Conservation (phyloP, 1,139 yeast genomes). For the Candida tetrigidarum region DNA sequence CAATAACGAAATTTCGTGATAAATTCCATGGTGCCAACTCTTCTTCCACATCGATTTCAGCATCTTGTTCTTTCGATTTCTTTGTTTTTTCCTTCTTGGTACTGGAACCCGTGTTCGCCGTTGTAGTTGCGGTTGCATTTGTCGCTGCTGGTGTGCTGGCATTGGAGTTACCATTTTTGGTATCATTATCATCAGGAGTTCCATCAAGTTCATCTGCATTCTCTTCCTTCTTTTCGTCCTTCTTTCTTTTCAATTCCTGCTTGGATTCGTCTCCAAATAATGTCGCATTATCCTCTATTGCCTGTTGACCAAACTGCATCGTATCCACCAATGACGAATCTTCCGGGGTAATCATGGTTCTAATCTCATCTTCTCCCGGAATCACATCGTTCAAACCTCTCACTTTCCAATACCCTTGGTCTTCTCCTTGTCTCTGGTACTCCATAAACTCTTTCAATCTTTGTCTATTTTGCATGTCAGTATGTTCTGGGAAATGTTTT, state of each 20-base stretch:
- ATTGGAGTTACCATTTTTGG: conserved; percentile 14
- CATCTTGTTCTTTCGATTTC: conserved; percentile 34
- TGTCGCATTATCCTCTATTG: conserved; percentile 71
- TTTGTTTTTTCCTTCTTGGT: conserved; percentile 26
- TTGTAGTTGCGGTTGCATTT: conserved; percentile 19
- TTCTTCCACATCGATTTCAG: conserved; percentile 67
- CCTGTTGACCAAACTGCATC: conserved; percentile 93
- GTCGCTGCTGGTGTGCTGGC: conserved; percentile 20
- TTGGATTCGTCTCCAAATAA: conserved; percentile 39
- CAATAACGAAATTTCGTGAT: conserved; percentile 86
- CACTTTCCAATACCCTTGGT: conserved; percentile 95
- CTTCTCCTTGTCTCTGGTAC: conserved; percentile 92
- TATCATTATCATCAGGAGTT: conserved; percentile 33
- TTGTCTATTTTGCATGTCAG: conserved; percentile 97
- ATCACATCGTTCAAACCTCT: conserved; percentile 62
- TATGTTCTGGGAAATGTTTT: conserved; percentile 94
- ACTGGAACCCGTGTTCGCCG: no score
- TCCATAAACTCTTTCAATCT: conserved; percentile 98
- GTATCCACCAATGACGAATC: conserved; percentile 86
- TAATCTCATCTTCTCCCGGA: conserved; percentile 77
- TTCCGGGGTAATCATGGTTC: conserved; percentile 91
- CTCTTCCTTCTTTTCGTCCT: conserved; percentile 22
- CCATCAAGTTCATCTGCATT: conserved; percentile 35
- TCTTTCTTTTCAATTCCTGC: conserved; percentile 22
- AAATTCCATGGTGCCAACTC: conserved; percentile 95